Conservation (phyloP, 2,329 filamentous ascomycete genomes). For the Didymella lethalis region DNA sequence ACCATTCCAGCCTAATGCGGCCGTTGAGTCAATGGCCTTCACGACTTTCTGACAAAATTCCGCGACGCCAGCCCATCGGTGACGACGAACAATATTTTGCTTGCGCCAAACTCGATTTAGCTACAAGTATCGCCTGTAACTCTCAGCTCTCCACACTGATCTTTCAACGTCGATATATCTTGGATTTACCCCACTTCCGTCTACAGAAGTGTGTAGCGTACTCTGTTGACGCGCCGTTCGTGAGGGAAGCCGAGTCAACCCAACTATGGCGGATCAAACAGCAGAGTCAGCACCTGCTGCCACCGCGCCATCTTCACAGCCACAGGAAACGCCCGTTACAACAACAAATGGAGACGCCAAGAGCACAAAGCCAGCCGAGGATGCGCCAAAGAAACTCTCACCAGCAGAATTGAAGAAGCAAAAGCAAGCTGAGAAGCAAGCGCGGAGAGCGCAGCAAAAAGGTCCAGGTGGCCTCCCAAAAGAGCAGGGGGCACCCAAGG, state of each 20-base stretch:
- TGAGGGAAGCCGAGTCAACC: conserved; percentile 4
- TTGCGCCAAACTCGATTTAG: conserved; percentile 11
- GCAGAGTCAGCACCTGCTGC: conserved; percentile 28
- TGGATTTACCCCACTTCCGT: conserved; percentile 22
- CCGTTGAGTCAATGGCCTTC: conserved; percentile 23
- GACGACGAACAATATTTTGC: conserved; percentile 5
- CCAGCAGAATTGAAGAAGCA: conserved; percentile 86
- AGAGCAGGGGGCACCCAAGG: conserved; percentile 44
- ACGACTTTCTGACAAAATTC: conserved; percentile 21
- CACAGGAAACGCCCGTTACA: conserved; percentile 23
- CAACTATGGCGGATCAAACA: conserved; percentile 41
- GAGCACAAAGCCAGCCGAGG: conserved; percentile 30
- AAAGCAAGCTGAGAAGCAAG: conserved; percentile 90
- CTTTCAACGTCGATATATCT: not conserved
- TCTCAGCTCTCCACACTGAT: not conserved
- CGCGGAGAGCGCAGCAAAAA: conserved; percentile 77
- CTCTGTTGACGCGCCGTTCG: conserved; percentile 15
- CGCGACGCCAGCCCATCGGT: conserved; percentile 4
- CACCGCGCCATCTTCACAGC: conserved; percentile 22
- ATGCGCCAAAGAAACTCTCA: conserved; percentile 64
- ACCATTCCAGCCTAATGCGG: conserved; percentile 11
- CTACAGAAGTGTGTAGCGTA: conserved; percentile 14
- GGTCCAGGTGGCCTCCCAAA: conserved; percentile 45
- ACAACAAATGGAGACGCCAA: conserved; percentile 33
- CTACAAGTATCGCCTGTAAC: conserved; percentile 1